These are phyloP conservation scores for Cylindrodendrum hubeiense DNA, from an alignment of 2,329 filamentous ascomycete genomes.

Conservation along the genomic window DNA sequence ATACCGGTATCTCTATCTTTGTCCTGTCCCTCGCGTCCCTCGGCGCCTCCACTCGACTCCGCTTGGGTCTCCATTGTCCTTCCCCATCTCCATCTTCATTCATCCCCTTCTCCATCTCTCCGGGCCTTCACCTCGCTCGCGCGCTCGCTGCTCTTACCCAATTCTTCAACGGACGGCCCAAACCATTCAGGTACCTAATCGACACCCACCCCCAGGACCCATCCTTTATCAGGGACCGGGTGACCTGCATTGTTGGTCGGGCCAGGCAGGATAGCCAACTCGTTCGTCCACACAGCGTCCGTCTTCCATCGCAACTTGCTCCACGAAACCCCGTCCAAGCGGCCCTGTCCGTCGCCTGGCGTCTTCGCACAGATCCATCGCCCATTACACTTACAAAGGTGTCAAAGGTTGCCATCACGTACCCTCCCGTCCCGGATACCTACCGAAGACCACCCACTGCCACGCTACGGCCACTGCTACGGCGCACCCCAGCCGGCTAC, in stretches of 20 bases:
- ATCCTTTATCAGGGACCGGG: not conserved
- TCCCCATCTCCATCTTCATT: slow-evolving; percentile 16
- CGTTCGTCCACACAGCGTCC: not conserved
- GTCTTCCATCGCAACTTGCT: not conserved
- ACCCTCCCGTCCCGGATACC: slow-evolving; percentile 12
- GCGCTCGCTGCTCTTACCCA: not conserved
- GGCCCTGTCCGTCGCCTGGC: not conserved
- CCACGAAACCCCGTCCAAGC: not conserved
- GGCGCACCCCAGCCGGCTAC: not conserved
- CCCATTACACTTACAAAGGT: slow-evolving; percentile 20
- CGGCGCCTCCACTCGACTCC: slow-evolving; percentile 11
- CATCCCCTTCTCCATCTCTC: slow-evolving; percentile 19
- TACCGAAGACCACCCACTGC: slow-evolving; percentile 1
- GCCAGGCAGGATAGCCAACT: not conserved
- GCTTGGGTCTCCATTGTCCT: slow-evolving; percentile 5
- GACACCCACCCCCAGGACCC: not conserved
- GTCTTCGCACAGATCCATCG: slow-evolving; percentile 3
- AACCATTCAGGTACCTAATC: not conserved
- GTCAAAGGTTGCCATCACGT: slow-evolving; percentile 13
- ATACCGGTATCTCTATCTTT: slow-evolving; percentile 22
- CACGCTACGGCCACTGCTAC: not conserved
- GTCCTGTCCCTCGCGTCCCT: not conserved
- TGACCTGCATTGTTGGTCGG: not conserved
- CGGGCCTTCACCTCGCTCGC: slow-evolving; percentile 1
- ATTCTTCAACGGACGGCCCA: not conserved